Base-by-base conservation (phyloP, 2,329 filamentous ascomycete genomes). In the Periconia macrospinosa region DNA sequence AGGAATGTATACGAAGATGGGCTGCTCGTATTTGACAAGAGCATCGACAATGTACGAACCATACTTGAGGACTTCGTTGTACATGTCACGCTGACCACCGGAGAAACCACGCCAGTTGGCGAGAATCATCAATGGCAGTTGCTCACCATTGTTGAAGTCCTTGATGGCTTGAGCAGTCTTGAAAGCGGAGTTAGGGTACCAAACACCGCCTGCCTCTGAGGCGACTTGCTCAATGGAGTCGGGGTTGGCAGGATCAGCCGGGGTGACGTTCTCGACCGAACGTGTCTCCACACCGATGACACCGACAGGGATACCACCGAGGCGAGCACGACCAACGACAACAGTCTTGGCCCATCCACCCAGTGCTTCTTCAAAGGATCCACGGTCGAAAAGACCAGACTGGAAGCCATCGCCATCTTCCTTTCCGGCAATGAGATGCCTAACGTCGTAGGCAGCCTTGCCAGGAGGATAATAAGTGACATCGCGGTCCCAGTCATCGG, bases 21-120 rank as follows among this genome's bases (percentile, higher is more conserved):
- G 94, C 82, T 99, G 94, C 82, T 99, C 91, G 73, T 91, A 99
- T 80, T 97, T 96, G 82, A 96, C 92, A 45, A 99, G 88, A 51
- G 93, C 93, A 70, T 99, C 94, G 65, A 99, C 94, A 71, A 99
- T 99, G 84, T 94, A 97, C 17, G 93, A 97, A 72, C 94, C 94
- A 71, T 99, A 99, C 83, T 99, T 99, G 77, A 99, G 86, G 15
- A 99, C 94, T 79, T 99, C 94, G 80, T 97, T 97, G 86, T 95
- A 99, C 94, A 99, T 99, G 79, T 99, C 94, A 66, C 93, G 91
- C 80, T 99, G 94, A 61, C 94, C 94, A 81, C 94, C 94, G 64
- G 94, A 99, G 91, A 99, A 99, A 82, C 94, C 94, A 86, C 94
- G 89, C 94, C 94, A 99, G 84, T 99, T 99, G 78, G 94, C 94